Evolutionary conservation across 176 grass and related monocot species (phyloP), one percentile per base, ranked within the genome.

Genomic region (Cenchrus americanus): DNA sequence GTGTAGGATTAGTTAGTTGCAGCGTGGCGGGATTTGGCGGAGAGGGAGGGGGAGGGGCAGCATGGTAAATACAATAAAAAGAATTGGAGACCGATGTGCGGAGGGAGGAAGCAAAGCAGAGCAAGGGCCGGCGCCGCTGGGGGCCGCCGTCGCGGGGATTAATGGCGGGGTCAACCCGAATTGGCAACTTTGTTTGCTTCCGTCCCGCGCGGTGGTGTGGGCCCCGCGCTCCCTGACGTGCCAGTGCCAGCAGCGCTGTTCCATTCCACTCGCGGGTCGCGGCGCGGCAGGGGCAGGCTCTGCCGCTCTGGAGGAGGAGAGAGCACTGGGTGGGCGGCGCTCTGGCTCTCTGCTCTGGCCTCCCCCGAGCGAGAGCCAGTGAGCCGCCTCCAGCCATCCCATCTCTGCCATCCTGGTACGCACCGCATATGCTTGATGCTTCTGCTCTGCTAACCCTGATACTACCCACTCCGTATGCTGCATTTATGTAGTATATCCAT

Each of bases 121-220:
- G 34, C 34, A 37, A 4, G 72, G 51, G 80, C 86, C 86, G 88
- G 90, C 92, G 92, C 86, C 86, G 89, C 83, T 90, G 90, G 94
- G 94, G 84, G 60, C 92, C 92, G 92, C 79, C 90, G 90, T 98
- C 87, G 83, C 80, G 66, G 70, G 70, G 79, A 66, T 60, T 85
- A 85, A 90, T 71, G 71, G 62, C 21, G 70, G 87, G 89, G 92
- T 93, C 92, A 95, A 93, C 93, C 87, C 84, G 80, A 78, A 86
- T 66, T 58, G 73, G 79, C 49, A 76, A 53, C 73, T 65, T 32
- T 90, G 72, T 85, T 68, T 62, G 51, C 72, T 77, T 37, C 55
- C 47, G 75, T 18, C 54, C 72, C 73, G 34, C 34, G 32, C 32
- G 32, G 32, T 34, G 0, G 32, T 34, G 32, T 34, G 32, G 32